phyloP scores from a whole-genome alignment of 2,329 filamentous ascomycete species.

The Fusarium ambrosium region DNA sequence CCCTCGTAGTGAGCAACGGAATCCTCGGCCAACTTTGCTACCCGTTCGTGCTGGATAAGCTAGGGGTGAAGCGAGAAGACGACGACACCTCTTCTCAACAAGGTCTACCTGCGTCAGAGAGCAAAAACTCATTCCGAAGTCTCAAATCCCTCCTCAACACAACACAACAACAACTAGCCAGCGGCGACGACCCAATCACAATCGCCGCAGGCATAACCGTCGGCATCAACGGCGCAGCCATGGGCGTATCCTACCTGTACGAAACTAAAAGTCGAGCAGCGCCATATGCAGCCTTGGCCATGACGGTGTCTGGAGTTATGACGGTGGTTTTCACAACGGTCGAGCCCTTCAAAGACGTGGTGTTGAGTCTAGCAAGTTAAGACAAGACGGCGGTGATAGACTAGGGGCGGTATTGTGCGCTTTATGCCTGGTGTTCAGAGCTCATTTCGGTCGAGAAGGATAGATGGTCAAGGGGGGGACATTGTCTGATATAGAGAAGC shows the following conservation, averaged over 20 bases:
- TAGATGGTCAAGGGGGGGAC: slow-evolving; percentile 21
- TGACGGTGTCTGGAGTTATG: slow-evolving; percentile 69
- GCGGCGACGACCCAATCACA: slow-evolving; percentile 51
- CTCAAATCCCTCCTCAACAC: slow-evolving; percentile 12
- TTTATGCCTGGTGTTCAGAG: slow-evolving; percentile 33
- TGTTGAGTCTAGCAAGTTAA: slow-evolving; percentile 53
- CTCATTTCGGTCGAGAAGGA: slow-evolving; percentile 29
- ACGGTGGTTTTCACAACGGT: slow-evolving; percentile 68
- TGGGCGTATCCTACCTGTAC: slow-evolving; percentile 71
- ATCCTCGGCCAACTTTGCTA: slow-evolving; percentile 60
- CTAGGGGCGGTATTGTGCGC: slow-evolving; percentile 12
- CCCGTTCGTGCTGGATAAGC: slow-evolving; percentile 50
- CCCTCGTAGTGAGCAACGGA: slow-evolving; percentile 65
- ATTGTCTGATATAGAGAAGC: slow-evolving; percentile 13
- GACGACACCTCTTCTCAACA: background rate
- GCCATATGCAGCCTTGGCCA: slow-evolving; percentile 68
- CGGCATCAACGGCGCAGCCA: slow-evolving; percentile 71
- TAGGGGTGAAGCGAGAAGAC: slow-evolving; percentile 43
- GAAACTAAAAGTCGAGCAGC: slow-evolving; percentile 66
- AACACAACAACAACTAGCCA: slow-evolving; percentile 25
- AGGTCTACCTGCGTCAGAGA: slow-evolving; percentile 6
- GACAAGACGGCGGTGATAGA: slow-evolving; percentile 20
- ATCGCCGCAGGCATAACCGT: slow-evolving; percentile 66
- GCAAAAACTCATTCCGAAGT: slow-evolving; percentile 1
- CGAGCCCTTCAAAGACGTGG: slow-evolving; percentile 57